These are phyloP conservation scores for Colletotrichum sojae DNA, from an alignment of 2,329 filamentous ascomycete genomes.

Conservation along the genomic window DNA sequence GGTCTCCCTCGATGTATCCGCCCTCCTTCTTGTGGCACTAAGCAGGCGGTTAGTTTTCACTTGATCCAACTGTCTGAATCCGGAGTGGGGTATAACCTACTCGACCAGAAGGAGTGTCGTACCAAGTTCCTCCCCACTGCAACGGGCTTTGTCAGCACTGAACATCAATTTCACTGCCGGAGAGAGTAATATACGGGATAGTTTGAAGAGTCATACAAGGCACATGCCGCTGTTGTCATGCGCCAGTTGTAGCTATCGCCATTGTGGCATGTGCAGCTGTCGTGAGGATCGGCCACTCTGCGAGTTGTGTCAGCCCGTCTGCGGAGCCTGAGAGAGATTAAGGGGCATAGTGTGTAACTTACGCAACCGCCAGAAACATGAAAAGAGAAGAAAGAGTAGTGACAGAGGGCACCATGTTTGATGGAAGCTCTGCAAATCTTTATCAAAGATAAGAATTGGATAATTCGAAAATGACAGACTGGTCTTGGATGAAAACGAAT, in stretches of 20 bases:
- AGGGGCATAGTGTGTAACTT: no score
- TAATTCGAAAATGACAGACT: no score
- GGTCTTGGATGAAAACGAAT: no score
- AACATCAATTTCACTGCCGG: background rate
- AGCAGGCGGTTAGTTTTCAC: background rate
- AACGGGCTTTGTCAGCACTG: background rate
- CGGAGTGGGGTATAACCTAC: background rate
- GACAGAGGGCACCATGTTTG: no score
- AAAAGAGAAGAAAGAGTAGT: no score
- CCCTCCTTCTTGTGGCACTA: constrained; percentile 10
- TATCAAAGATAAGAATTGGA: no score
- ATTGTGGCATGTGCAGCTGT: constrained; percentile 41
- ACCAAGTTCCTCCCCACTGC: constrained; percentile 23
- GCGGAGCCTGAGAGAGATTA: no score
- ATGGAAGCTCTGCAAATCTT: no score
- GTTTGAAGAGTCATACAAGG: constrained; percentile 16
- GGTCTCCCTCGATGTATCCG: constrained; percentile 31
- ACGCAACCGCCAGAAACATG: no score
- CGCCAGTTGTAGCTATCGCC: constrained; percentile 42
- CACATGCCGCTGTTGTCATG: constrained; percentile 35
- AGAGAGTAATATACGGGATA: background rate
- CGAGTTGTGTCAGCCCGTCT: background rate
- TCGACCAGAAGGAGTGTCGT: constrained; percentile 26
- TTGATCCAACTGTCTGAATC: background rate
- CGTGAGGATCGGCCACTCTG: constrained; percentile 43